Evolutionary conservation across 2,329 filamentous ascomycete genomes (phyloP).

Genomic region (Alternaria burnsii): DNA sequence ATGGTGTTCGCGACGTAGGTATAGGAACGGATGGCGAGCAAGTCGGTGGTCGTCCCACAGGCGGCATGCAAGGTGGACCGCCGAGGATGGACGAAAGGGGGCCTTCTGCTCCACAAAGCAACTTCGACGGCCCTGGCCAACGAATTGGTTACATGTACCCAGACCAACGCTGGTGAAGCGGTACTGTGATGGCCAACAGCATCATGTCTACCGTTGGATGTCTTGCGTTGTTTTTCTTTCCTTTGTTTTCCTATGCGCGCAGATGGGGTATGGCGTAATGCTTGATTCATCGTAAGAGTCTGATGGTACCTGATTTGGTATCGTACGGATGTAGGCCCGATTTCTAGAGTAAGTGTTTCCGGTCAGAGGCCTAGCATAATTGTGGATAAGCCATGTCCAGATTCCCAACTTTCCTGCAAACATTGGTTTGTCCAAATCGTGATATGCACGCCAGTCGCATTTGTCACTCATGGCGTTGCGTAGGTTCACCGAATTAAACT

Average conservation of each 20-base stretch:
- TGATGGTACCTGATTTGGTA: not conserved
- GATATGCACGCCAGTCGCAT: not conserved
- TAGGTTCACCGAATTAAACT: conserved; percentile 2
- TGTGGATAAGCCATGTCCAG: not conserved
- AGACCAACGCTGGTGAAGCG: not conserved
- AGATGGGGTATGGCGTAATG: not conserved
- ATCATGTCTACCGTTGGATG: not conserved
- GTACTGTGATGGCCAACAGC: not conserved
- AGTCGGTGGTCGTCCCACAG: not conserved
- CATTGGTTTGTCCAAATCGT: not conserved
- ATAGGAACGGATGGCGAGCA: not conserved
- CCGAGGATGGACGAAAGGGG: not conserved
- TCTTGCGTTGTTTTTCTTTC: not conserved
- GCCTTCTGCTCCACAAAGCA: not conserved
- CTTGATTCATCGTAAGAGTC: not conserved
- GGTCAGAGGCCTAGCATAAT: not conserved
- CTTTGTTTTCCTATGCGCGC: not conserved
- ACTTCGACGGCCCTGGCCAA: not conserved
- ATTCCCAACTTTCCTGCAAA: not conserved
- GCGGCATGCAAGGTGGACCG: not conserved
- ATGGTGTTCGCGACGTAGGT: not conserved
- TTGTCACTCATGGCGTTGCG: not conserved
- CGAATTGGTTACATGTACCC: not conserved
- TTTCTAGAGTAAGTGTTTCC: not conserved
- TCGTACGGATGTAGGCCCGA: not conserved